These are phyloP conservation scores for Penicillium sp. DNA, from an alignment of 2,329 filamentous ascomycete species.

Conservation along the genomic window DNA sequence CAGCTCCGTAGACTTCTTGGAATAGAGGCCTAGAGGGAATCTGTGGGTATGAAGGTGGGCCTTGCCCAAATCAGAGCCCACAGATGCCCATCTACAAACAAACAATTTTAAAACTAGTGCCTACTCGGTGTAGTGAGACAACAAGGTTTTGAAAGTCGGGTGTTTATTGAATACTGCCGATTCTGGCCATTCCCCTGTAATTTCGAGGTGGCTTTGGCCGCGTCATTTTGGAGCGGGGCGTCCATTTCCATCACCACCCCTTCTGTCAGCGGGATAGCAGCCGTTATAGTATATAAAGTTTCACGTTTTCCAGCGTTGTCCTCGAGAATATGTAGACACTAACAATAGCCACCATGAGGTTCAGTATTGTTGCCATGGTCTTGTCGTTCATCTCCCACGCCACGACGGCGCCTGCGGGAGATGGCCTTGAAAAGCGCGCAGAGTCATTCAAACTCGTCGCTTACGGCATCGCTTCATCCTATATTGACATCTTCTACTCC, in stretches of 20 bases:
- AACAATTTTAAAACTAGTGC: background rate
- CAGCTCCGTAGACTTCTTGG: background rate
- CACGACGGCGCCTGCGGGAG: conserved; percentile 3
- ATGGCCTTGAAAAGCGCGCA: conserved; percentile 17
- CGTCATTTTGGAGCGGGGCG: background rate
- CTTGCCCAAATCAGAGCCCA: background rate
- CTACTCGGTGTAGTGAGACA: background rate
- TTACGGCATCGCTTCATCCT: conserved; percentile 11
- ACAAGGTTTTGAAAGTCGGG: background rate
- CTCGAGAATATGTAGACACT: background rate
- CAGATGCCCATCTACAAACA: background rate
- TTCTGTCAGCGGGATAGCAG: background rate
- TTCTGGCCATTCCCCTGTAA: background rate
- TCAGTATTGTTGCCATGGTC: conserved; percentile 1
- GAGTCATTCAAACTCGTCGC: conserved; percentile 21
- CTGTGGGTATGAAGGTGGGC: background rate
- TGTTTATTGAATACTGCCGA: background rate
- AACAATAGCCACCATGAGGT: conserved; percentile 16
- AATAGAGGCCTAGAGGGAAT: background rate
- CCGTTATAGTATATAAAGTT: background rate
- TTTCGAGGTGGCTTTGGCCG: background rate
- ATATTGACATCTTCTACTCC: conserved; percentile 19
- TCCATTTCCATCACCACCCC: background rate
- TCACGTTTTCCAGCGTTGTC: background rate
- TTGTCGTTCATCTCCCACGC: conserved; percentile 13